Evolutionary conservation across 176 grass and related monocot genomes (phyloP), one percentile per base, ranked within the genome.

Genomic region (Ananas comosus): DNA sequence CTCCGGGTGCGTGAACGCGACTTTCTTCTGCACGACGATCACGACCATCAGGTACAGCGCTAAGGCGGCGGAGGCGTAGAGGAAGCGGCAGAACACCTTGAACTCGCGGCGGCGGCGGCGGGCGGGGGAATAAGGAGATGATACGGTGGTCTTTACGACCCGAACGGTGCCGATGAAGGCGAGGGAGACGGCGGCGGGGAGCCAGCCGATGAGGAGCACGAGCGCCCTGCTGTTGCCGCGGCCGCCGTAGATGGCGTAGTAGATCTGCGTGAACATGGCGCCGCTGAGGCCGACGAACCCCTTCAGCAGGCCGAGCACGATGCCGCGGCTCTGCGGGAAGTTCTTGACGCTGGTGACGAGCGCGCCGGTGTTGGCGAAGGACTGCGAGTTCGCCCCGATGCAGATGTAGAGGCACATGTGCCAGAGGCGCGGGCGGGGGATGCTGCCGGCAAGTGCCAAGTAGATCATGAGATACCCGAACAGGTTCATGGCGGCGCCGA

Each of bases 331-430:
- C 78, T 87, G 81, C 13, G 84, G 84, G 67, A 91, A 91, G 84
- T 87, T 91, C 78, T 91, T 84, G 64, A 91, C 84, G 71, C 77
- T 79, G 67, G 88, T 91, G 64, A 87, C 88, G 64, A 87, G 88
- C 22, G 84, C 83, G 56, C 88, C 88, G 48, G 88, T 91, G 84
- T 87, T 95, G 69, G 91, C 75, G 54, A 95, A 95, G 5, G 87
- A 64, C 81, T 96, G 91, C 47, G 91, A 96, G 80, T 96, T 96
- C 28, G 91, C 81, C 23, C 91, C 91, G 12, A 80, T 29, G 80
- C 79, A 87, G 48, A 90, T 67, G 68, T 84, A 90, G 24, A 85
- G 70, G 61, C 83, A 90, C 59, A 95, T 68, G 8, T 81, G 69
- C 91, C 91, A 90, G 0, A 80, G 8, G 0, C 21, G 78, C 3